Base-by-base conservation (phyloP, 495 filamentous ascomycete genomes). In the Pyrenopolyporus hunteri region DNA sequence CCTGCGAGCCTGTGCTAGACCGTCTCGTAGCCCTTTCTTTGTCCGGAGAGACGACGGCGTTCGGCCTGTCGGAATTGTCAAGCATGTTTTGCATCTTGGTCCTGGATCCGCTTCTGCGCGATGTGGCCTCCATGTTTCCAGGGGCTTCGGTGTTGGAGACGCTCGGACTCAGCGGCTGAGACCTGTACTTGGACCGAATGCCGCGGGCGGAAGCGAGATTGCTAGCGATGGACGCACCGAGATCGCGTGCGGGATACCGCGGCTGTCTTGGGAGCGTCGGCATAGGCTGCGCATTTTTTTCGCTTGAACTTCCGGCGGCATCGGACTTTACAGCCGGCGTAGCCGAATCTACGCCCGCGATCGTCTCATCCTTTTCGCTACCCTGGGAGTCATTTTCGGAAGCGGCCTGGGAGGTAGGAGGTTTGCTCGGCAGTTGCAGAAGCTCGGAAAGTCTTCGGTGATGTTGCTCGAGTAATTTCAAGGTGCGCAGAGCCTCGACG, bases 181-280 rank as follows among this genome's bases (percentile, higher is more conserved):
- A 79, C 44, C 83, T 83, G 44, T 83, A 80, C 50, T 86, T 85
- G 13, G 87, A 79, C 1, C 89, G 89, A 58, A 96, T 97, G 14
- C 93, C 93, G 57, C 93, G 80, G 4, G 92, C 93, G 2, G 90
- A 92, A 0, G 93, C 93, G 6, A 97, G 77, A 63, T 97, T 95
- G 69, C 86, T 97, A 29, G 91, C 93, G 51, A 97, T 95, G 2
- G 92, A 95, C 0, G 93, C 93, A 4, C 86, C 83, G 26, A 87
- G 73, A 48, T 91, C 91, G 37, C 87, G 85, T 66, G 81, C 47
- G 69, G 83, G 64, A 79, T 76, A 78, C 45, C 76, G 63, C 74
- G 87, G 68, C 62, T 79, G 69, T 71, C 77, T 70, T 70, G 78
- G 64, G 6, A 79, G 69, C 23, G 69, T 78, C 54, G 80, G 81